Evolutionary conservation across 306 rosid genomes (phyloP).

Genomic region (Cyamopsis tetragonoloba): DNA sequence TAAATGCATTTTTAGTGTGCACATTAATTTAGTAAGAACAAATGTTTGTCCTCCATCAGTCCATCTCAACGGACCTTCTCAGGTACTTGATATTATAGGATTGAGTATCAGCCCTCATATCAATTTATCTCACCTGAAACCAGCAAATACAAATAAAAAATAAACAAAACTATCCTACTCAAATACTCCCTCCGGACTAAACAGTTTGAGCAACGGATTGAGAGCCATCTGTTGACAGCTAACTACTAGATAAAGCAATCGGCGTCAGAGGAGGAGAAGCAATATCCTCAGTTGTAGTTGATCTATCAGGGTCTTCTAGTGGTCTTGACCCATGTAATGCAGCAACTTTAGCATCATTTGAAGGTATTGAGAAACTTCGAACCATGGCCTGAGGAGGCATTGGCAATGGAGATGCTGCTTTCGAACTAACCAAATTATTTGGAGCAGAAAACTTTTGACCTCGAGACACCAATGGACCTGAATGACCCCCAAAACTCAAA

Average conservation of each 20-base stretch:
- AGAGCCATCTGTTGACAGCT: slow-evolving; percentile 27
- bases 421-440: slow-evolving; percentile 30
- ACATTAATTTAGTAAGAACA: too few relatives aligned
- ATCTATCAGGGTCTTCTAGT: slow-evolving; percentile 30
- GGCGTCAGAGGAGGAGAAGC: slow-evolving; percentile 59
- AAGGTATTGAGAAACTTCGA: slow-evolving; percentile 75
- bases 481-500: slow-evolving; percentile 49
- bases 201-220: slow-evolving; percentile 23
- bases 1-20: too few relatives aligned
- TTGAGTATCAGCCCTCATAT: neutral
- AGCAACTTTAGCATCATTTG: slow-evolving; percentile 40
- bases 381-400: slow-evolving; percentile 49
- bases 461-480: slow-evolving; percentile 61
- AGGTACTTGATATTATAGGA: neutral
- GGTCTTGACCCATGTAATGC: slow-evolving; percentile 36
- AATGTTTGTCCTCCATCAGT: neutral
- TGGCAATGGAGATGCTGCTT: slow-evolving; percentile 65
- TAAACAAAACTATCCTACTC: neutral
- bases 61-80: neutral
- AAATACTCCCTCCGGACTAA: slow-evolving; percentile 47
- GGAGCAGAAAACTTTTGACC: slow-evolving; percentile 41
- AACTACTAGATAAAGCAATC: slow-evolving; percentile 39
- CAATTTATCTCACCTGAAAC: slow-evolving; percentile 7
- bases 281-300: slow-evolving; percentile 30
- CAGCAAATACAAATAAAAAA: neutral